Base-by-base conservation (phyloP, 805 yeast genomes). In the Candida golubevii region DNA sequence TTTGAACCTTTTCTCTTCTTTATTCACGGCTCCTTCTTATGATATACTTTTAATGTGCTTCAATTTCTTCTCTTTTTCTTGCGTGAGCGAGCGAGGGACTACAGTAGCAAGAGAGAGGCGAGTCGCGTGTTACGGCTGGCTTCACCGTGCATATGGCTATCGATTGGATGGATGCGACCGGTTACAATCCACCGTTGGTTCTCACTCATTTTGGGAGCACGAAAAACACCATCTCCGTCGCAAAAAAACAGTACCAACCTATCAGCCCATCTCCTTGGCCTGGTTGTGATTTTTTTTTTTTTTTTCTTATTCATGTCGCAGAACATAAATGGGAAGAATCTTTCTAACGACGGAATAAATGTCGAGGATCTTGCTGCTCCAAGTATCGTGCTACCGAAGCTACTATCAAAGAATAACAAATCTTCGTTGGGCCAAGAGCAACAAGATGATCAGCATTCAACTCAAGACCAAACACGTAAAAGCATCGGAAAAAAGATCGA, bases 401-500 rank as follows among this genome's bases (percentile, higher is more conserved):
- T 26, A 8, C 38, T 32, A 33, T 34, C 28, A 14, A 29, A 15
- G 13, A 35, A 31, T 15, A 39, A 15, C 18, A 27, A 28, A 11
- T 30, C 26, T 18, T 33, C 41, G 14, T 13, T 34, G 8, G 29
- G 35, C 28, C 47, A 44, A 39, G 47, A 39, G 9, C 41, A 27
- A 26, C 34, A 32, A 26, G 41, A 37, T 11, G 33, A 27, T 8
- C 8, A 36, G 9, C 38, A 18, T 12, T 32, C 15, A 29, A 14
- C 35, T 14, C 23, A 29, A 8, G 42, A 35, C 7, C 27, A 35
- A 7, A 8, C 29, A 6, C 59, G 65, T 12, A 57, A 57, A 32
- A 45, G 56, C 1, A 49, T 67, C 8, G 58, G 61, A n/a, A 69
- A 68, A 43, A 54, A 73, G 0, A 57, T 67, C 49, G 49, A 59